These are phyloP conservation scores for Iris pallida DNA, from an alignment of 116 monocot species.

Conservation along the genomic window DNA sequence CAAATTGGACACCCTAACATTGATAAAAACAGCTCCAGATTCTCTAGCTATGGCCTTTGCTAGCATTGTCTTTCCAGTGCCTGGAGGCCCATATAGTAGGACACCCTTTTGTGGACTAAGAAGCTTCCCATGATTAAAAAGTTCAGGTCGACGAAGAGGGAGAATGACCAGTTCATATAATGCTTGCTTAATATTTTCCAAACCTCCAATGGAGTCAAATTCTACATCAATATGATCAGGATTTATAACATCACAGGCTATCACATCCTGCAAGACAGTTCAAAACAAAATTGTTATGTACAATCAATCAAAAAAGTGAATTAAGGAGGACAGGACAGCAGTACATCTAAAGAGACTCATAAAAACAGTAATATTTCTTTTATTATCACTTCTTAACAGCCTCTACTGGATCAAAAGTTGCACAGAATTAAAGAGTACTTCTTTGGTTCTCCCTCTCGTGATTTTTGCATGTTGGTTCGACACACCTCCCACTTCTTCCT, in stretches of 20 bases:
- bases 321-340: not conserved
- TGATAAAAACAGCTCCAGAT: conserved; percentile 94
- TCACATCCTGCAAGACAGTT: conserved; percentile 73
- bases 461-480: too few relatives aligned
- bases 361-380: too few relatives aligned
- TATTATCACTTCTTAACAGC: too few relatives aligned
- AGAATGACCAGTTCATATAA: conserved; percentile 89
- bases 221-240: conserved; percentile 93
- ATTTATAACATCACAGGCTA: conserved; percentile 97
- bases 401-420: too few relatives aligned
- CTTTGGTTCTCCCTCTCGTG: too few relatives aligned
- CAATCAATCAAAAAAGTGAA: not conserved
- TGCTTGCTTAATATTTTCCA: conserved; percentile 78
- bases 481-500: too few relatives aligned
- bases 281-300: conserved; percentile 1
- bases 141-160: conserved; percentile 77
- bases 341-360: too few relatives aligned
- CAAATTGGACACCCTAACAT: conserved; percentile 88
- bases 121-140: conserved; percentile 91
- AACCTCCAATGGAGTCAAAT: conserved; percentile 88
- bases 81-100: conserved; percentile 88
- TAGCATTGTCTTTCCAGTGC: conserved; percentile 99
- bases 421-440: too few relatives aligned
- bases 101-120: conserved; percentile 97
- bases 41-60: conserved; percentile 96